These are phyloP conservation scores for Pseudonitzschia pungens DNA, from an alignment of 108 stramenopile species.

Conservation along the genomic window DNA sequence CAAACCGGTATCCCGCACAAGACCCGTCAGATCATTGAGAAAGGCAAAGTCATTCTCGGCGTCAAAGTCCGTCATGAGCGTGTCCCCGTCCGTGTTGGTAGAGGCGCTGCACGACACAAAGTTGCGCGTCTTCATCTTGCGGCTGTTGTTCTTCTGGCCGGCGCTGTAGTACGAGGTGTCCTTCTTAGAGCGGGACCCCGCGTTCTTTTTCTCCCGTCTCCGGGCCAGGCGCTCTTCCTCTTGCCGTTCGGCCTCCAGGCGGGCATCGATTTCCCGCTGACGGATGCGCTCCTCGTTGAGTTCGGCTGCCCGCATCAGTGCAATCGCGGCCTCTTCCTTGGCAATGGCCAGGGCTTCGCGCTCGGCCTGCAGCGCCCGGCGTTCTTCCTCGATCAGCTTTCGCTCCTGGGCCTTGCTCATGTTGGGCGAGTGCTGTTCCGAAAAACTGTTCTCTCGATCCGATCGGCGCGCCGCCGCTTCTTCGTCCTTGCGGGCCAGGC, in stretches of 20 bases:
- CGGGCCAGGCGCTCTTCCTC: neutral
- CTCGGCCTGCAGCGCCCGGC: neutral
- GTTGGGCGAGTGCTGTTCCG: neutral
- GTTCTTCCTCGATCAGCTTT: neutral
- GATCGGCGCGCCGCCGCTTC: neutral
- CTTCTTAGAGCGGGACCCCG: neutral
- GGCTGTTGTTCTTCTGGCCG: neutral
- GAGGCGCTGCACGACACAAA: neutral
- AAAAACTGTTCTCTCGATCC: neutral
- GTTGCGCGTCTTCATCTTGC: neutral
- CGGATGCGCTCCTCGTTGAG: neutral
- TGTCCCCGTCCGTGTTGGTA: neutral
- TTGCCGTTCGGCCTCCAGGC: neutral
- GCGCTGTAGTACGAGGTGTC: neutral
- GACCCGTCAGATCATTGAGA: neutral
- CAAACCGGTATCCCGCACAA: neutral
- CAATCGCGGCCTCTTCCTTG: neutral
- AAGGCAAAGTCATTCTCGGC: constrained; percentile 8
- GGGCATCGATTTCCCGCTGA: neutral
- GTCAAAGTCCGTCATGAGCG: neutral
- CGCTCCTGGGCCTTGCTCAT: neutral
- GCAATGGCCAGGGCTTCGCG: neutral
- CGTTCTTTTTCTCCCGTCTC: neutral
- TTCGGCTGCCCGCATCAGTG: neutral
- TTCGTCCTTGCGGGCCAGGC: neutral